Conservation (phyloP, 805 yeast genomes). For the Soucietia sequanensis region DNA sequence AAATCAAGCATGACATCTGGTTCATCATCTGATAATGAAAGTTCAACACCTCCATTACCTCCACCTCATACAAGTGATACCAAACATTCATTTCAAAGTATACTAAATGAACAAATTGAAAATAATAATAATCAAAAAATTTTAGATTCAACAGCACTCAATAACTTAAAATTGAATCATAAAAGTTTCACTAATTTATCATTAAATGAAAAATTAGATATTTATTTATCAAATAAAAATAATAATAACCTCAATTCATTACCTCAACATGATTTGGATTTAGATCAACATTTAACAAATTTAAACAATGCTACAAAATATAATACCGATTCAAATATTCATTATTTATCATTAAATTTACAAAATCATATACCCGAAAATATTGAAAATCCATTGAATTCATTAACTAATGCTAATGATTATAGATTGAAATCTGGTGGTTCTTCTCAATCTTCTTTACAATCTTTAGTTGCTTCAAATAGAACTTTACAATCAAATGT, state of each 20-base stretch:
- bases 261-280: too few species aligned
- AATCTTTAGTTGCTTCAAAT: slow-evolving; percentile 29
- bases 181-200: slow-evolving; percentile 28
- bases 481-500: slow-evolving; percentile 21
- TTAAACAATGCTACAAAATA: slow-evolving; percentile 23
- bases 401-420: slow-evolving; percentile 25
- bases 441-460: slow-evolving; percentile 42
- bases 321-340: slow-evolving; percentile 33
- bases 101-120: slow-evolving; percentile 6
- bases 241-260: too few species aligned
- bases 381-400: slow-evolving; percentile 32
- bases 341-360: slow-evolving; percentile 31
- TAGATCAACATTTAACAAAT: slow-evolving; percentile 36
- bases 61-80: slow-evolving; percentile 20
- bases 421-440: slow-evolving; percentile 28
- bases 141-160: slow-evolving; percentile 12
- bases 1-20: too few species aligned
- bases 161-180: slow-evolving; percentile 20
- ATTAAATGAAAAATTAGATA: slow-evolving; percentile 45
- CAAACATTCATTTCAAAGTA: slow-evolving; percentile 7
- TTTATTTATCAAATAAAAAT: slow-evolving; percentile 28
- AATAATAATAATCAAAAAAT: slow-evolving; percentile 11
- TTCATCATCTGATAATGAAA: slow-evolving; percentile 5
- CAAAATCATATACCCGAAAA: slow-evolving; percentile 13
- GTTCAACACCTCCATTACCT: slow-evolving; percentile 26